phyloP scores from a whole-genome alignment of 495 filamentous ascomycete species.

The Trichoderma reesei region DNA sequence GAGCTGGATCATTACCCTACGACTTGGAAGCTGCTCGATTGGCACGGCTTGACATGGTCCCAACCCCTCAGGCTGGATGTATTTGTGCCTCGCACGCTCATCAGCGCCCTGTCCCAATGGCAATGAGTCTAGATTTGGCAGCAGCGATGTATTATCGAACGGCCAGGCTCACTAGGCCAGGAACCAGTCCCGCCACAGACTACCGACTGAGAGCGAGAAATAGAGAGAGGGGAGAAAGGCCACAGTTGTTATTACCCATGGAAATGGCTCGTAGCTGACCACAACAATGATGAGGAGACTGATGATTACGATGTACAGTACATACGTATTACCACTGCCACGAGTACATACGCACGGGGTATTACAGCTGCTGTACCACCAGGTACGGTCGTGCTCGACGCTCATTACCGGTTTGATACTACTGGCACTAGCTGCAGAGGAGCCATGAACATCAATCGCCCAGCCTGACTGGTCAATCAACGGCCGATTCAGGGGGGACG shows the following conservation, averaged over 20 bases:
- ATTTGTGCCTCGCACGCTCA: not conserved
- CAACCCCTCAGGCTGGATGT: not conserved
- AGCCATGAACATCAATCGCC: conserved; percentile 6
- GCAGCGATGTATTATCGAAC: not conserved
- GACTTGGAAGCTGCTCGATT: not conserved
- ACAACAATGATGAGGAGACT: not conserved
- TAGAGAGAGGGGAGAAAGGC: not conserved
- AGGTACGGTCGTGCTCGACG: too few relatives aligned
- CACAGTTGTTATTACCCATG: not conserved
- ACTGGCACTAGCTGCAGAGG: not conserved
- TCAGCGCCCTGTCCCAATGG: not conserved
- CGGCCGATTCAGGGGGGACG: conserved; percentile 6
- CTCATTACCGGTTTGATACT: conserved; percentile 1
- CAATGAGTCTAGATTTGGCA: not conserved
- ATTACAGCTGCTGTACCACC: not conserved
- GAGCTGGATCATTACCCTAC: not conserved
- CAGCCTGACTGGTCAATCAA: conserved; percentile 6
- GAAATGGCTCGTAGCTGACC: not conserved
- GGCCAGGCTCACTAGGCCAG: not conserved
- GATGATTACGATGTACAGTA: too few relatives aligned
- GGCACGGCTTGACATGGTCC: not conserved
- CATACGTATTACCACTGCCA: not conserved
- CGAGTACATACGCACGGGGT: too few relatives aligned
- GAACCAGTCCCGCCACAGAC: conserved; percentile 3
- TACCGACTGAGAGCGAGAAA: not conserved